Evolutionary conservation across 2,329 filamentous ascomycete genomes (phyloP).

Genomic region (Bipolaris cookei): DNA sequence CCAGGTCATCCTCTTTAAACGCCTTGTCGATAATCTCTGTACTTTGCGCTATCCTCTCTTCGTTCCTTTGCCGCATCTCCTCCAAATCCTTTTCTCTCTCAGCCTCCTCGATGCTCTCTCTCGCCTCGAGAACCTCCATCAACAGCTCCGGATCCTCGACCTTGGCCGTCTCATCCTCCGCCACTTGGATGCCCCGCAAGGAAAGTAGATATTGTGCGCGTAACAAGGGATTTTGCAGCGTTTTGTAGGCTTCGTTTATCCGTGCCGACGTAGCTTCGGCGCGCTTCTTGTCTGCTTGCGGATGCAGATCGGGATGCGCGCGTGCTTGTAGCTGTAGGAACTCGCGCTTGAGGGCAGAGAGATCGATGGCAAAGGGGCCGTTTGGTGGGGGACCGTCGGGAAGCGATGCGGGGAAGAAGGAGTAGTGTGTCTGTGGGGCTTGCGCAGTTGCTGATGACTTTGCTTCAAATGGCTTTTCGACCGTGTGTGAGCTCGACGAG

Average conservation of each 20-base stretch:
- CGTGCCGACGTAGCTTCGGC: conserved; percentile 80
- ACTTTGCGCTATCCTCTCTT: conserved; percentile 67
- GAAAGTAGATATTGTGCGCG: conserved; percentile 87
- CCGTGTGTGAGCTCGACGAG: conserved; percentile 9
- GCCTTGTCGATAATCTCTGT: conserved; percentile 67
- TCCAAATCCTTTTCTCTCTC: conserved; percentile 67
- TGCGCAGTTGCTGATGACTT: conserved; percentile 12
- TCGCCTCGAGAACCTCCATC: conserved; percentile 77
- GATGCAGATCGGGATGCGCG: conserved; percentile 73
- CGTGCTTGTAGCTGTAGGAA: conserved; percentile 83
- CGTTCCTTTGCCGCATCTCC: conserved; percentile 68
- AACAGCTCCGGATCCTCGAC: conserved; percentile 74
- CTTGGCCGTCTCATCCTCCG: conserved; percentile 76
- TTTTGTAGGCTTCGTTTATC: conserved; percentile 93
- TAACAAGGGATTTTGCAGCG: conserved; percentile 75
- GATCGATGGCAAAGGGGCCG: conserved; percentile 77
- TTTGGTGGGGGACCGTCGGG: conserved; percentile 77
- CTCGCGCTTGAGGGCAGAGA: conserved; percentile 74
- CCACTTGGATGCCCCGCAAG: conserved; percentile 75
- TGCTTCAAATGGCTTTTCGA: conserved; percentile 26
- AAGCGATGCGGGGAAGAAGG: conserved; percentile 83
- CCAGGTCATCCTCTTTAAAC: conserved; percentile 71
- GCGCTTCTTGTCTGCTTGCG: conserved; percentile 58
- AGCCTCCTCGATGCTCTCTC: conserved; percentile 65
- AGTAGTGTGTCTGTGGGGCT: conserved; percentile 70